These are phyloP conservation scores for Ustilago crameri DNA, from an alignment of 1,284 basidiomycete genomes.

Conservation along the genomic window DNA sequence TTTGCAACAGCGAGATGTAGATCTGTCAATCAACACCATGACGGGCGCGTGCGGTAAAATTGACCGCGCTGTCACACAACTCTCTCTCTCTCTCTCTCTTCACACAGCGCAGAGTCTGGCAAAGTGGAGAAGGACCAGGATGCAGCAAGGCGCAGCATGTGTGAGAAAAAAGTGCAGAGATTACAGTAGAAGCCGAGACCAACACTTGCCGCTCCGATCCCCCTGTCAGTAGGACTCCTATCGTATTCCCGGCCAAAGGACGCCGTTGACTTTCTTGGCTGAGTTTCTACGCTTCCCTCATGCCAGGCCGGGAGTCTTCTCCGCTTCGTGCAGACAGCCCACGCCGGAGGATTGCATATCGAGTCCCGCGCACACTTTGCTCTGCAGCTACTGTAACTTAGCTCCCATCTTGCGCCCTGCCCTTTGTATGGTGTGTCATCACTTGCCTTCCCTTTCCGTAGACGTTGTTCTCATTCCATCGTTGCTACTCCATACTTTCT, in stretches of 20 bases:
- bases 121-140: too few relatives aligned
- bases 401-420: neutral
- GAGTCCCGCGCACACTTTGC: neutral
- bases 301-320: neutral
- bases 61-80: too few relatives aligned
- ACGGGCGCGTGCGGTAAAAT: too few relatives aligned
- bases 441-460: neutral
- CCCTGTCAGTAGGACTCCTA: conserved; percentile 2
- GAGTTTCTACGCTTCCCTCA: conserved; percentile 25
- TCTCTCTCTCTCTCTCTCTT: neutral
- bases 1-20: conserved; percentile 7
- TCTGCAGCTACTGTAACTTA: neutral
- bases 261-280: conserved; percentile 13
- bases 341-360: neutral
- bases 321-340: too few relatives aligned
- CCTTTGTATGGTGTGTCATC: neutral
- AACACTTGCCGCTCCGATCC: neutral
- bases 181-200: conserved; percentile 2
- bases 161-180: too few relatives aligned
- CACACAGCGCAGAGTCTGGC: neutral
- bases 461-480: neutral
- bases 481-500: neutral
- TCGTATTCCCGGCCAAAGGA: neutral
- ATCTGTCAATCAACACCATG: conserved; percentile 34
- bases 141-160: neutral